Evolutionary conservation across 306 rosid species (phyloP), one percentile per base, ranked within the genome.

Genomic region (Castanea crenata): DNA sequence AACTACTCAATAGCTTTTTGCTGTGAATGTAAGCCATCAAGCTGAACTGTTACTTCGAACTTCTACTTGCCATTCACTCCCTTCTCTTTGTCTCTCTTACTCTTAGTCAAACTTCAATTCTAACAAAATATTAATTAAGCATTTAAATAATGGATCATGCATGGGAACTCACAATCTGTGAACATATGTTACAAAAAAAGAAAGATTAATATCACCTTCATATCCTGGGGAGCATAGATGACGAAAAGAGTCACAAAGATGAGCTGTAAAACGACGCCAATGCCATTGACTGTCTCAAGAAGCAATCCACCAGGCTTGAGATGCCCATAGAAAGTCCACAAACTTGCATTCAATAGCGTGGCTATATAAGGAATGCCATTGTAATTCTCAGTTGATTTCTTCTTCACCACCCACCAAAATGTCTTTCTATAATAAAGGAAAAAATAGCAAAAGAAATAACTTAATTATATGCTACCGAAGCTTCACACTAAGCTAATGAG

Each of bases 241-340:
- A 83, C 79, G 70, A 85, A 85, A 51, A 89, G 72, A 77, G 73
- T 77, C 49, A 89, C 82, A 57, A 85, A 89, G 69, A 72, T 57
- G 63, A 80, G 65, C 29, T 87, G 88, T 27, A 87, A 69, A 58
- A 69, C 14, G 38, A 78, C 86, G 54, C 93, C 89, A n/a, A 78
- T 88, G 1, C 85, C 91, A 69, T 89, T 89, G 29, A 89, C 91
- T 1, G 89, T 82, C 4, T 61, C 38, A 20, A 89, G 21, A 18
- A 87, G 87, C 8, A 85, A 34, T 15, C 89, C 88, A 3, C 57
- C 68, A 0, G 93, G 90, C 71, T 90, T 90, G 3, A 85, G 23
- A 20, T 82, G 1, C 54, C 93, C 93, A 76, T 90, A 90, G 72
- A 84, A 83, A 3, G 87, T 87, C 93, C 93, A 90, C 54, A 87